These are phyloP conservation scores for Aspergillus pseudoterreus DNA, from an alignment of 2,329 filamentous ascomycete genomes.

Conservation along the genomic window DNA sequence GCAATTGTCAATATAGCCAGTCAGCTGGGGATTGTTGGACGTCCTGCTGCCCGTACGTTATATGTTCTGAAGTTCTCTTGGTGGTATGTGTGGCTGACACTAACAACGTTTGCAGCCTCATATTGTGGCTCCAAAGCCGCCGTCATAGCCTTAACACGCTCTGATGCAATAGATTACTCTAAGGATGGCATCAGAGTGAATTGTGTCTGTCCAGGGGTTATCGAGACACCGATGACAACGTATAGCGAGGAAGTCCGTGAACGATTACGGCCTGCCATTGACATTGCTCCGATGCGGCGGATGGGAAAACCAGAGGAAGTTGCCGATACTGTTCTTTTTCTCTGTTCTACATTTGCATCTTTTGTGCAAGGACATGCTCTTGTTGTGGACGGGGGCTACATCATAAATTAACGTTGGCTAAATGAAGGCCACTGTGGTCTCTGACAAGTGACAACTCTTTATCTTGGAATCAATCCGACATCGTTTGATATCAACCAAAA, in stretches of 20 bases:
- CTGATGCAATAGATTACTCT: constrained; percentile 57
- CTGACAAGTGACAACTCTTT: too few species aligned
- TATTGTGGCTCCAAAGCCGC: constrained; percentile 59
- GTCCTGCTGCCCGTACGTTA: constrained; percentile 44
- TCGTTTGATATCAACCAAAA: too few species aligned
- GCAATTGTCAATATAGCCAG: constrained; percentile 53
- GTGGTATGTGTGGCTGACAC: neutral
- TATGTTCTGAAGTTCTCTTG: neutral
- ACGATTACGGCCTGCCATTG: constrained; percentile 39
- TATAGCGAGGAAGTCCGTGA: constrained; percentile 37
- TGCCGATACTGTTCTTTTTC: constrained; percentile 48
- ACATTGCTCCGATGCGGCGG: constrained; percentile 50
- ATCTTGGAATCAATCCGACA: too few species aligned
- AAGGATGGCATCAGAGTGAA: constrained; percentile 31
- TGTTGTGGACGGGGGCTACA: constrained; percentile 53
- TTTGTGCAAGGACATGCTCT: constrained; percentile 53
- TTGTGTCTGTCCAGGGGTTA: constrained; percentile 40
- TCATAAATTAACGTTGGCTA: constrained; percentile 30
- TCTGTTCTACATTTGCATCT: constrained; percentile 48
- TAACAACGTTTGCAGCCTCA: constrained; percentile 36
- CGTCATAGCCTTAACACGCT: constrained; percentile 55
- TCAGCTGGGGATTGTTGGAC: constrained; percentile 49
- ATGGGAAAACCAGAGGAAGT: constrained; percentile 51
- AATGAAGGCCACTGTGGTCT: neutral
- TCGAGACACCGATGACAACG: constrained; percentile 48